Evolutionary conservation across 78 protist species (phyloP).

Genomic region (Creolimax fragrantissima): DNA sequence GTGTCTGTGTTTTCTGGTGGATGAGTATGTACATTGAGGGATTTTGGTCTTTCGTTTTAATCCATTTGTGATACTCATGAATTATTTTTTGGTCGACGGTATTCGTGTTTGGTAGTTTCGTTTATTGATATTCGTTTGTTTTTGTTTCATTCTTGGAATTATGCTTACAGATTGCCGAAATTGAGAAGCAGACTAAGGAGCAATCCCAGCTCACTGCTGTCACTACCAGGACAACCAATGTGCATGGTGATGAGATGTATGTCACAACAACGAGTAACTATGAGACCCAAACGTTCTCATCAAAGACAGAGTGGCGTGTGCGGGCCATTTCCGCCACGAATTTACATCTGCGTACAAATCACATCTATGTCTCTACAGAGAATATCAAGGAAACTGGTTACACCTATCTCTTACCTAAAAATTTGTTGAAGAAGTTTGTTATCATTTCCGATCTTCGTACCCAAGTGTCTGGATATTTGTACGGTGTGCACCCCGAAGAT

Average conservation of each 20-base stretch:
- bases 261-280: slow-evolving; percentile 83
- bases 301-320: slow-evolving; percentile 98
- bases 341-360: slow-evolving; percentile 92
- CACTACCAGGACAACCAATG: slow-evolving; percentile 82
- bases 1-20: not conserved
- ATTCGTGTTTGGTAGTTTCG: not conserved
- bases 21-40: not conserved
- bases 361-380: slow-evolving; percentile 92
- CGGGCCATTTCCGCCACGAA: slow-evolving; percentile 95
- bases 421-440: slow-evolving; percentile 89
- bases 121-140: not conserved
- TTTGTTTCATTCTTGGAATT: too few species aligned
- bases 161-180: slow-evolving; percentile 91
- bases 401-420: slow-evolving; percentile 97
- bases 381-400: slow-evolving; percentile 76
- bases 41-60: not conserved
- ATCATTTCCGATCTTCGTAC: slow-evolving; percentile 90
- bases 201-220: slow-evolving; percentile 70
- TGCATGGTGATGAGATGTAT: slow-evolving; percentile 93
- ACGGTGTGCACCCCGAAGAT: slow-evolving; percentile 92
- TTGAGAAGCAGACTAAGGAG: slow-evolving; percentile 89
- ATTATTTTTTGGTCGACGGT: not conserved
- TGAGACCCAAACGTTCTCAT: slow-evolving; percentile 78
- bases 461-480: slow-evolving; percentile 90
- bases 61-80: not conserved